A percentile compares a stretch with the other conserved stretches of the same genome.
phyloP scores from a whole-genome alignment of 352 stramenopile species.

The Halophytophthora batemanensis region DNA sequence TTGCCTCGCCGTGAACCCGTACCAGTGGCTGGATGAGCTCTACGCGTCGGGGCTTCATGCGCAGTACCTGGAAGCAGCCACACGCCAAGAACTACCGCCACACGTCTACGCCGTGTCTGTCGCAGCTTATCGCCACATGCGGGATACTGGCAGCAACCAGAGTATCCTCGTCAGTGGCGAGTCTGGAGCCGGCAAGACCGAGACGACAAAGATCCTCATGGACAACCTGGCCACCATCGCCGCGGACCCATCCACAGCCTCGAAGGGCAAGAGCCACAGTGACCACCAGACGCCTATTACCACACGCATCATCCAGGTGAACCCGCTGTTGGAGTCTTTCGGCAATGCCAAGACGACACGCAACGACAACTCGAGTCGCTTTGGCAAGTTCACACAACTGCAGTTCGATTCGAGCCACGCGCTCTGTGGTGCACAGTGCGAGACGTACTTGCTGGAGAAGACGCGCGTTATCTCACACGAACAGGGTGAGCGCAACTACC shows the following conservation, averaged over 20 bases:
- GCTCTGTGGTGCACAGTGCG: conserved; percentile 87
- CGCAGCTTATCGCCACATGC: conserved; percentile 68
- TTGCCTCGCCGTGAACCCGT: conserved; percentile 96
- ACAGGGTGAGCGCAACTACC: conserved; percentile 91
- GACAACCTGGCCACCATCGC: conserved; percentile 81
- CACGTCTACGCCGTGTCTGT: conserved; percentile 76
- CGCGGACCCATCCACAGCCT: too few relatives aligned
- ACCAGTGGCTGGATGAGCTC: conserved; percentile 84
- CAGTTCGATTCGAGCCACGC: conserved; percentile 84
- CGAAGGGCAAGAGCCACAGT: conserved; percentile 1
- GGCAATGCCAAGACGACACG: conserved; percentile 97
- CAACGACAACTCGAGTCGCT: conserved; percentile 96
- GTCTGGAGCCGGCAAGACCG: conserved; percentile 91
- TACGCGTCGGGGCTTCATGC: conserved; percentile 66
- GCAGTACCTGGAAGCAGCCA: conserved; percentile 55
- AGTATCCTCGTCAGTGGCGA: conserved; percentile 87
- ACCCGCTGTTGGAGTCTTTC: conserved; percentile 98
- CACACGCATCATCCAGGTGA: conserved; percentile 94
- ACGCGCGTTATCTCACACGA: conserved; percentile 92
- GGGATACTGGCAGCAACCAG: conserved; percentile 55
- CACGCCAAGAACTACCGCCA: conserved; percentile 49
- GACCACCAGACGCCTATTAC: conserved; percentile 40
- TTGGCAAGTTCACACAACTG: conserved; percentile 97
- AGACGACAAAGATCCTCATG: conserved; percentile 93
- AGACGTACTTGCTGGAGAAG: conserved; percentile 97